phyloP scores from a whole-genome alignment of 805 yeast genomes.

The Naumovozyma castellii region DNA sequence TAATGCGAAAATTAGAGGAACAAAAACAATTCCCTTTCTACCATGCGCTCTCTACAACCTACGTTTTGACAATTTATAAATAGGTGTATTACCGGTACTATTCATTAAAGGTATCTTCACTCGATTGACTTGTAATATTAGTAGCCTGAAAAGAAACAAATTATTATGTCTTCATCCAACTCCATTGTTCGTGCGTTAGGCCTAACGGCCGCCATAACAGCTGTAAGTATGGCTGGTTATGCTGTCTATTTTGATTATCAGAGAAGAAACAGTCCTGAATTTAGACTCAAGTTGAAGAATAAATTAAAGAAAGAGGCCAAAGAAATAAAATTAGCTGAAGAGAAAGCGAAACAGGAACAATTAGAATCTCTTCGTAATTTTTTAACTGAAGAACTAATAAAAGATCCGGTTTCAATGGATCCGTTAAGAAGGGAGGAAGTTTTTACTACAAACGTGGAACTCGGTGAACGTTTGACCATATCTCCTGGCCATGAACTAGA shows the following conservation, averaged over 20 bases:
- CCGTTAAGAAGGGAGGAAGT: conserved; percentile 61
- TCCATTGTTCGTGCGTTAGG: background rate
- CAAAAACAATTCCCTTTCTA: too few species aligned
- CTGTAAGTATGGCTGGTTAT: conserved; percentile 42
- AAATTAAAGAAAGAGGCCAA: conserved; percentile 53
- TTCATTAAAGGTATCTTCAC: too few species aligned
- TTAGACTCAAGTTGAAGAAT: conserved; percentile 66
- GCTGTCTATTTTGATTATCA: conserved; percentile 85
- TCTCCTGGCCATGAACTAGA: conserved; percentile 60
- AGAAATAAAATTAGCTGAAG: conserved; percentile 33
- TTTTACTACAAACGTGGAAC: conserved; percentile 74
- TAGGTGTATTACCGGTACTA: too few species aligned
- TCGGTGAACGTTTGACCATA: conserved; percentile 73
- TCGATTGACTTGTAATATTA: too few species aligned
- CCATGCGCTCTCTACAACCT: too few species aligned
- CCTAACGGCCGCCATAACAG: background rate
- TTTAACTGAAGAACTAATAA: conserved; percentile 52
- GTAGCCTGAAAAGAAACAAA: background rate
- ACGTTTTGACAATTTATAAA: too few species aligned
- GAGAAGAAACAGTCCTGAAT: conserved; percentile 74
- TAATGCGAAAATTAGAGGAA: too few species aligned
- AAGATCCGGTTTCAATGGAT: conserved; percentile 69
- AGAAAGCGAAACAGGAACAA: conserved; percentile 45
- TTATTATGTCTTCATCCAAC: background rate
- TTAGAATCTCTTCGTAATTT: conserved; percentile 52